Evolutionary conservation across 2,329 filamentous ascomycete species (phyloP), one percentile per base, ranked within the genome.

Genomic region (Scedosporium boydii): DNA sequence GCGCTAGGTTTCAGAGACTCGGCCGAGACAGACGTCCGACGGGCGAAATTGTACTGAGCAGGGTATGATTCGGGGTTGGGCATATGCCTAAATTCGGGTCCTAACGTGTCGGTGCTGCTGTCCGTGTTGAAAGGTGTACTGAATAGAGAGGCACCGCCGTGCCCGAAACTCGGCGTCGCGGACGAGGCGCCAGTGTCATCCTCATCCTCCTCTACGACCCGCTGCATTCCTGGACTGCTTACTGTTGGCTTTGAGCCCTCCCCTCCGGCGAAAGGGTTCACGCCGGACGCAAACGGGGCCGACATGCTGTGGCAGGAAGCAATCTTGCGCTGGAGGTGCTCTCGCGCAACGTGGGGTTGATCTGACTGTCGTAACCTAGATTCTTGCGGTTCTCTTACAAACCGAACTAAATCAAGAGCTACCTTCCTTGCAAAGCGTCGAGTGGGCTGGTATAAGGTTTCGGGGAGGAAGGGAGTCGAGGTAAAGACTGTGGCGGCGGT

Each of bases 11-110:
- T 96, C 70, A 98, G 82, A 1, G 93, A 97, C 77, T 99, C 95
- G 59, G 95, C 95, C 48, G 95, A 98, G 61, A 99, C 95, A 3
- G 95, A 98, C 46, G 93, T 97, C 69, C 95, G 90, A 66, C 95
- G 89, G 69, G 86, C 90, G 76, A 96, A 88, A 74, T 96, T 96
- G 78, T 97, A 98, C 74, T 98, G 93, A 68, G 85, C 89, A 62
- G 95, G 95, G 71, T 96, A 91, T 69, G 85, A 87, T 67, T 90
- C 87, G 46, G 82, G 77, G 64, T 84, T 83, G 63, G 82, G 80
- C 23, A 79, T 73, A 68, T 74, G 75, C 72, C 81, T 72, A 68
- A 79, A 62, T 64, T 74, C 70, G 64, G 78, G 77, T 14, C 79
- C 76, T 21, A 79, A 78, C 21, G 71, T 68, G 53, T 84, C 81